Conservation (phyloP, 441 rosid genomes). For the Melastoma candidum region DNA sequence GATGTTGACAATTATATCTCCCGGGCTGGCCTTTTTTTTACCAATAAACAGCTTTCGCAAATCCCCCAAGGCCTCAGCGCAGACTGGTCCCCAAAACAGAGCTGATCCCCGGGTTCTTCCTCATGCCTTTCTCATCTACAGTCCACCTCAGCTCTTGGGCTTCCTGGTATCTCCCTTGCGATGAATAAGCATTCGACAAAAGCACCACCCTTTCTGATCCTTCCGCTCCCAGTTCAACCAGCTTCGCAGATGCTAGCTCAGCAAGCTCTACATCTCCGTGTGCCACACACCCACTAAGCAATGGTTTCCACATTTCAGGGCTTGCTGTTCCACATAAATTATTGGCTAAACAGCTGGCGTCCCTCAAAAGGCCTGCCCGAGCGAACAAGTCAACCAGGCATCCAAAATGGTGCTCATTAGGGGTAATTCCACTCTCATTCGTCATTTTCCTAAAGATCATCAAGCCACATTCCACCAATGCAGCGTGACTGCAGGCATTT, state of each 20-base stretch:
- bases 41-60: too few species aligned
- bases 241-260: conserved; percentile 23
- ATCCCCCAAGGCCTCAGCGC: conserved; percentile 13
- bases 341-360: conserved; percentile 17
- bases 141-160: conserved; percentile 30
- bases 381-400: conserved; percentile 32
- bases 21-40: too few species aligned
- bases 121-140: conserved; percentile 18
- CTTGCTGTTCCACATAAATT: conserved; percentile 16
- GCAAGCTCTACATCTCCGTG: conserved; percentile 31
- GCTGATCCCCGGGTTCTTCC: conserved; percentile 30
- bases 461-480: conserved; percentile 27
- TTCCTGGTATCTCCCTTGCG: conserved; percentile 36
- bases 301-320: conserved; percentile 28
- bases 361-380: conserved; percentile 30
- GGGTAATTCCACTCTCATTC: conserved; percentile 23
- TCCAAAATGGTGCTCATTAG: conserved; percentile 24
- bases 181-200: conserved; percentile 34
- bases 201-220: conserved; percentile 23
- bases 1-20: too few species aligned
- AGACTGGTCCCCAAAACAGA: conserved; percentile 12
- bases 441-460: conserved; percentile 27
- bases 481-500: conserved; percentile 35
- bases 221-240: conserved; percentile 18
- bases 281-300: conserved; percentile 28